These are phyloP conservation scores for Dactylonectria estremocensis DNA, from an alignment of 2,329 filamentous ascomycete genomes.

Conservation along the genomic window DNA sequence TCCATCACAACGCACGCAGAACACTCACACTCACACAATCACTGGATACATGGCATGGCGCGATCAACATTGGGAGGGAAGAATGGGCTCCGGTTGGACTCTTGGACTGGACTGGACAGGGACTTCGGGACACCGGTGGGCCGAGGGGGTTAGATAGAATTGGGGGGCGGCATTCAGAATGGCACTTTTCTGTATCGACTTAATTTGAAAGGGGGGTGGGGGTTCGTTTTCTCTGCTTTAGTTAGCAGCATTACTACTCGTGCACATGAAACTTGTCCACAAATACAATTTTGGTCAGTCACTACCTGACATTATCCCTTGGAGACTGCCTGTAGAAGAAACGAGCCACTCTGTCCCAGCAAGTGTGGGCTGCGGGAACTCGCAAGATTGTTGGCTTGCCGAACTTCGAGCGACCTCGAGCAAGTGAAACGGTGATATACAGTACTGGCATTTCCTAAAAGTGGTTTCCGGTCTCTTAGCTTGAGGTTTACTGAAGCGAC, in stretches of 20 bases:
- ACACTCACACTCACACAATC: slow-evolving; percentile 7
- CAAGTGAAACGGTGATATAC: no score
- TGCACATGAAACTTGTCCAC: not conserved
- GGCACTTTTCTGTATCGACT: slow-evolving; percentile 25
- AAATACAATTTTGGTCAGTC: not conserved
- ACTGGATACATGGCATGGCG: slow-evolving; percentile 24
- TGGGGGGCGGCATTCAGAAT: slow-evolving; percentile 22
- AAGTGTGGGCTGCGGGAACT: not conserved
- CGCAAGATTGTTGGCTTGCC: not conserved
- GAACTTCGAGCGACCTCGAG: no score
- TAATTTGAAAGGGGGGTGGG: slow-evolving; percentile 22
- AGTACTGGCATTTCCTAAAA: no score
- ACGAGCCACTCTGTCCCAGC: not conserved
- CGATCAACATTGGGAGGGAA: slow-evolving; percentile 7
- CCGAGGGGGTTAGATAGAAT: slow-evolving; percentile 16
- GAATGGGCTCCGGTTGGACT: slow-evolving; percentile 12
- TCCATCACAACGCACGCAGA: slow-evolving; percentile 14
- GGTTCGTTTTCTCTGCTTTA: not conserved
- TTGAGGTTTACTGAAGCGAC: no score
- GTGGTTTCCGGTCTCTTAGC: no score
- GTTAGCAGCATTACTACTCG: not conserved
- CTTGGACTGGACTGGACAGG: slow-evolving; percentile 10
- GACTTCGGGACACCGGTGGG: not conserved
- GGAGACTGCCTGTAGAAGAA: not conserved
- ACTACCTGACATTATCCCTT: not conserved